phyloP scores from a whole-genome alignment of 345 rosid genomes.

The Rhizophora mangle region DNA sequence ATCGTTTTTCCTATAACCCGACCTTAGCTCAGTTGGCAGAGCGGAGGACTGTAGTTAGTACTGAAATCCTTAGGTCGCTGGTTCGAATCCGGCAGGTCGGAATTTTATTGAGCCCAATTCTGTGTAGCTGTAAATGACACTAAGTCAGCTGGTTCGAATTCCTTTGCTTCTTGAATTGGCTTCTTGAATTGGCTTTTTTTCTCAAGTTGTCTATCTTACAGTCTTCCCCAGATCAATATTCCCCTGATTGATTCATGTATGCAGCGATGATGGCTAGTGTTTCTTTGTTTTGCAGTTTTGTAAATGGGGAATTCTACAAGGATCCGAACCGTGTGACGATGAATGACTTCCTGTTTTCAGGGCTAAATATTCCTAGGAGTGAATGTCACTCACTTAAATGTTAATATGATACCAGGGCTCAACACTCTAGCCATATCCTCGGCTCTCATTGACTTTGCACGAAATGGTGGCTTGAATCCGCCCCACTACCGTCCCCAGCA shows the following conservation, averaged over 20 bases:
- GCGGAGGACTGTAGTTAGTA: slow-evolving; percentile 98
- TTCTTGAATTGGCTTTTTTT: no score
- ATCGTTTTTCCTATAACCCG: no score
- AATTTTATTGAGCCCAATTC: no score
- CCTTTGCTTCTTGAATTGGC: no score
- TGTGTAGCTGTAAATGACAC: no score
- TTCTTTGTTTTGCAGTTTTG: background rate
- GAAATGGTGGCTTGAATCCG: slow-evolving; percentile 4
- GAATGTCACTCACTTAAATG: slow-evolving; percentile 15
- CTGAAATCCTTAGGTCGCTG: slow-evolving; percentile 68
- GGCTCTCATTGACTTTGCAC: slow-evolving; percentile 8
- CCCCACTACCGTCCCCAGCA: slow-evolving; percentile 19
- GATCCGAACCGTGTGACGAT: background rate
- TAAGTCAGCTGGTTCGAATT: no score
- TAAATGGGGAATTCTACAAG: slow-evolving; percentile 16
- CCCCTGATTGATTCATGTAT: no score
- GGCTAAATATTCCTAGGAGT: slow-evolving; percentile 2
- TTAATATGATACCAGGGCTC: slow-evolving; percentile 4
- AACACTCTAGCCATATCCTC: slow-evolving; percentile 9
- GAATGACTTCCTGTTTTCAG: slow-evolving; percentile 8
- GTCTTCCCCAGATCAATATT: no score
- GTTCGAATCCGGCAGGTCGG: slow-evolving; percentile 92
- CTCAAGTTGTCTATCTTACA: no score
- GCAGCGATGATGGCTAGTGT: background rate
- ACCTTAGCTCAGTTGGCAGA: slow-evolving; percentile 99